These are phyloP conservation scores for Aspergillus eucalypticola DNA, from an alignment of 2,329 filamentous ascomycete genomes.

Conservation along the genomic window DNA sequence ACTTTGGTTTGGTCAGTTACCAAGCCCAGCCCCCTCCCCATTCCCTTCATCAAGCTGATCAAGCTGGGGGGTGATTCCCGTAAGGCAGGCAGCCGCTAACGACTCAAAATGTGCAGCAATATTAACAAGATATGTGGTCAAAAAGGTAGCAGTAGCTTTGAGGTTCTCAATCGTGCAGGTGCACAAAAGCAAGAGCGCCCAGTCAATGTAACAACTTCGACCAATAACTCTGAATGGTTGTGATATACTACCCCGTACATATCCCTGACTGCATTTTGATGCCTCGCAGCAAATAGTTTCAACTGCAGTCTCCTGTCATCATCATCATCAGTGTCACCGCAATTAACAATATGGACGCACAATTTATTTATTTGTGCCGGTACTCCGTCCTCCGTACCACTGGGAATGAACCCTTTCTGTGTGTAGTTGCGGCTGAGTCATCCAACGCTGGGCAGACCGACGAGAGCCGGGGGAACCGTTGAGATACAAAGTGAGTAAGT, in stretches of 20 bases:
- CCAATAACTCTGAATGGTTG: neutral
- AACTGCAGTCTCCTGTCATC: neutral
- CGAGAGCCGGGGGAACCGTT: neutral
- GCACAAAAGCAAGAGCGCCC: neutral
- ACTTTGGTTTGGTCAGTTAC: neutral
- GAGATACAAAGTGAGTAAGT: neutral
- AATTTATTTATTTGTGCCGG: neutral
- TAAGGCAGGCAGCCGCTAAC: neutral
- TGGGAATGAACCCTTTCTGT: neutral
- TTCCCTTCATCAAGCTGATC: neutral
- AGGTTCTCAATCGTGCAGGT: neutral
- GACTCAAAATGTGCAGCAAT: neutral
- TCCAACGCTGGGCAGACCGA: neutral
- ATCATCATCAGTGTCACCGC: neutral
- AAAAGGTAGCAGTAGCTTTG: neutral
- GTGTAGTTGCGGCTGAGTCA: neutral
- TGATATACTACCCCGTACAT: neutral
- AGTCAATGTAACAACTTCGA: neutral
- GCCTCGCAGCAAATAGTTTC: neutral
- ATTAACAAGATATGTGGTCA: neutral
- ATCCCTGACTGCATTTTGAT: neutral
- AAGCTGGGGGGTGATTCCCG: neutral
- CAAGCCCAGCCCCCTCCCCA: neutral
- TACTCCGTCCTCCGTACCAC: neutral
- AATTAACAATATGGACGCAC: neutral